Base-by-base conservation (phyloP, 2,329 filamentous ascomycete species). In the Blumeria hordei region DNA sequence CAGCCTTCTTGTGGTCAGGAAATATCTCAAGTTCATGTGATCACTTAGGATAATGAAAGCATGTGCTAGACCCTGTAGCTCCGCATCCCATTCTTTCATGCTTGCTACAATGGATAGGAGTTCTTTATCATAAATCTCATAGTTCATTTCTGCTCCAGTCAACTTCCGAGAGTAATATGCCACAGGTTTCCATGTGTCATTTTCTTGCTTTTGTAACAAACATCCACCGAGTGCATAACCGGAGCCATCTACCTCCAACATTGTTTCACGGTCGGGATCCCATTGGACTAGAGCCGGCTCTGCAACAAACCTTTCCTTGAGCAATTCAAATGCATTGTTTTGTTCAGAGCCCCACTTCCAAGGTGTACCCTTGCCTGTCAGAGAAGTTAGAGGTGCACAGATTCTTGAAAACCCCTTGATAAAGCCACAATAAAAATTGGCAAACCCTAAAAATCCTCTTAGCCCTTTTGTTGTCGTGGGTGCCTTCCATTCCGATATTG, bases 101-200 rank as follows among this genome's bases (percentile, higher is more conserved):
- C 44, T 28, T 3, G 44, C 44, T 14, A 47, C 16, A 11, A 47
- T 16, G 21, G 44, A 9, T 28, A 47, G 44, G 1, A 52, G 3
- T 52, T 52, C 49, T 37, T 36, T 52, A 18, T 52, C 49, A 37
- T 35, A 11, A n/a, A 52, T 52, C 33, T 52, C 28, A 21, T 52
- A 52, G 11, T 52, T 52, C 49, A 36, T 35, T 21, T 52, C 49
- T n/a, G 35, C 6, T 28, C 32, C 49, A 34, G 21, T 35, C 36
- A 52, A 18, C 33, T 52, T 52, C 16, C 44, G 11, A 2, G 44
- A 47, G 10, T 47, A 28, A 28, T 47, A 47, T 28, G 1, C 44
- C 11, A 47, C 49, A 3, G 32, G 49, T 47, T 47, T 47, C 44
- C 44, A 28, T 14, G 16, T 21, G 12, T 7, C 16, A 14, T 28